Percentiles rank a stretch among this genome's conserved stretches.
Evolutionary conservation across 2,329 filamentous ascomycete genomes (phyloP).

Genomic region (Aspergillus tubingensis): DNA sequence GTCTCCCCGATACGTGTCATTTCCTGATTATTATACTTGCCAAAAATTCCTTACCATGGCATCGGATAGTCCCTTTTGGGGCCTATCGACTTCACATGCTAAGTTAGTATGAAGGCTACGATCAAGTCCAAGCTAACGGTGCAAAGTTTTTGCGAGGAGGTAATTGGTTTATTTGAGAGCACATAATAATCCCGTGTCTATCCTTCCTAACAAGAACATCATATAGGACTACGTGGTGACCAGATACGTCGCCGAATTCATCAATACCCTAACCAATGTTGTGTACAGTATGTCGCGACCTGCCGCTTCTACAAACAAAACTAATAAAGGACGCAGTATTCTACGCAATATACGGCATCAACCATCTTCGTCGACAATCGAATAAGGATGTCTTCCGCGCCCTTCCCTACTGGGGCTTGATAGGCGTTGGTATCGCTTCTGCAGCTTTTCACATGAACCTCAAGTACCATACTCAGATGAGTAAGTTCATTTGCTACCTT

Average conservation of each 20-base stretch:
- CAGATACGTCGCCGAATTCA: constrained; percentile 29
- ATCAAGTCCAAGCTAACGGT: neutral
- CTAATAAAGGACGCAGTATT: constrained; percentile 14
- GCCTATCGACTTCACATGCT: neutral
- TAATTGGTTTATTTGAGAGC: neutral
- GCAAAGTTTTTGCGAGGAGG: constrained; percentile 10
- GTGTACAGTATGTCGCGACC: constrained; percentile 19
- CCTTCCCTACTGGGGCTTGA: constrained; percentile 23
- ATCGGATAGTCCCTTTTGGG: constrained; percentile 2
- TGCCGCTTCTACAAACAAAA: too few species aligned
- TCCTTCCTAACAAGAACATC: neutral
- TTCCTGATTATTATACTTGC: neutral
- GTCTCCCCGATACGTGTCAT: too few species aligned
- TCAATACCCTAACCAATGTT: constrained; percentile 33
- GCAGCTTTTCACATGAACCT: constrained; percentile 28
- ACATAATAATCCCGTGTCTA: neutral
- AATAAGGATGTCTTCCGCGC: constrained; percentile 8
- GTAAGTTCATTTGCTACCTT: constrained; percentile 9
- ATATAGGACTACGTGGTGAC: constrained; percentile 28
- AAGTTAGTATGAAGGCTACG: neutral
- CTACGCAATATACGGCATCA: constrained; percentile 26
- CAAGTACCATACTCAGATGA: constrained; percentile 34
- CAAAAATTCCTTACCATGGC: neutral
- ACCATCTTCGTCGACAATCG: constrained; percentile 9
- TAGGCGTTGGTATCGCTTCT: constrained; percentile 29